Evolutionary conservation across 2,329 filamentous ascomycete genomes (phyloP).

Genomic region (Ramularia endophylla): DNA sequence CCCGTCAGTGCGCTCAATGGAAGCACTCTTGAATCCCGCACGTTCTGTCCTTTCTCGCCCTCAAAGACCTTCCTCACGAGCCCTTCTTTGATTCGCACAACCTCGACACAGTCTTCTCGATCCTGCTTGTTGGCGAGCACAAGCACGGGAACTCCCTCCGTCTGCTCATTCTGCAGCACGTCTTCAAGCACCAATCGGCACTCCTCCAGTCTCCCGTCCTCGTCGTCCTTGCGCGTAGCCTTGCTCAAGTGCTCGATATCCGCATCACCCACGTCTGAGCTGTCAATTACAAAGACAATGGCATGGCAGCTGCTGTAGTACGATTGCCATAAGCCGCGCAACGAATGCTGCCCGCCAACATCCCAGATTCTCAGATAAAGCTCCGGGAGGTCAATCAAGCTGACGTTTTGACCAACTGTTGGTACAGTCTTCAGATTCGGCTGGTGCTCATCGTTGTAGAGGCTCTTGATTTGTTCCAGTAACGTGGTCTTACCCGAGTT

Average conservation of each 20-base stretch:
- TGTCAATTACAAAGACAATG: constrained; percentile 97
- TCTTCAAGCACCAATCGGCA: constrained; percentile 85
- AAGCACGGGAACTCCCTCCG: constrained; percentile 83
- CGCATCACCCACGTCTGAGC: constrained; percentile 83
- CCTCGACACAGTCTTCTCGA: constrained; percentile 93
- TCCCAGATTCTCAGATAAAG: constrained; percentile 99
- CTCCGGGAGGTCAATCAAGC: constrained; percentile 81
- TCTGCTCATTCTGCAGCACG: constrained; percentile 79
- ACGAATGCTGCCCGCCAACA: constrained; percentile 83
- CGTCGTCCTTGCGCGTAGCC: constrained; percentile 16
- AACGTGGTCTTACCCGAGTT: constrained; percentile 98
- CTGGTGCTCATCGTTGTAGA: constrained; percentile 65
- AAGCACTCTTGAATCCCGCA: constrained; percentile 84
- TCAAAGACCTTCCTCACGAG: constrained; percentile 94
- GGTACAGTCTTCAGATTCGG: constrained; percentile 77
- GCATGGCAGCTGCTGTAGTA: constrained; percentile 94
- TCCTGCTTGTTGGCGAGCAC: constrained; percentile 98
- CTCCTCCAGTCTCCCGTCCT: constrained; percentile 66
- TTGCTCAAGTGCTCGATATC: constrained; percentile 51
- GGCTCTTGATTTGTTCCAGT: constrained; percentile 89
- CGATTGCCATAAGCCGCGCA: constrained; percentile 89
- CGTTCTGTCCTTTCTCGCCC: constrained; percentile 77
- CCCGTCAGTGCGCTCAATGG: constrained; percentile 85
- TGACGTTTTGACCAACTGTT: constrained; percentile 95
- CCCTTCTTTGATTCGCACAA: constrained; percentile 94